Conservation (phyloP, 2,329 filamentous ascomycete species). For the Sclerotinia trifoliorum region DNA sequence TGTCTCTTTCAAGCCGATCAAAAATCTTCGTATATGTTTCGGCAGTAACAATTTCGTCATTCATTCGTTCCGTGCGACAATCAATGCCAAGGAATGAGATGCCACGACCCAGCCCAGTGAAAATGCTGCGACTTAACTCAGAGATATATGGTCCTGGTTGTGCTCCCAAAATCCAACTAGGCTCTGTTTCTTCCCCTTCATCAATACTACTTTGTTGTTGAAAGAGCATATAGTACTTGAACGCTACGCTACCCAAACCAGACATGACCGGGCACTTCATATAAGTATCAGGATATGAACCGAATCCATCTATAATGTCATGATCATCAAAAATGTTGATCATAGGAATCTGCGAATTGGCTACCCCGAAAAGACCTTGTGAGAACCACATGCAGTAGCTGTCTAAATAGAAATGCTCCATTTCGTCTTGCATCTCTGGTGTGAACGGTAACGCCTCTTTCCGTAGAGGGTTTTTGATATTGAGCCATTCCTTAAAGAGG, state of each 20-base stretch:
- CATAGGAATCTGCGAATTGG: constrained; percentile 94
- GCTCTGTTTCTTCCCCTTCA: constrained; percentile 80
- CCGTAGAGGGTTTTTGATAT: constrained; percentile 72
- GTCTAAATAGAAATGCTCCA: constrained; percentile 85
- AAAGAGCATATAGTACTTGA: constrained; percentile 99
- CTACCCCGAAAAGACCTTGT: constrained; percentile 89
- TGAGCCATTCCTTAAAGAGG: constrained; percentile 80
- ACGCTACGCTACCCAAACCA: constrained; percentile 85
- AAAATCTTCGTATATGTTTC: constrained; percentile 85
- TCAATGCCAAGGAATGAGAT: constrained; percentile 85
- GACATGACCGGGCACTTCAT: constrained; percentile 90
- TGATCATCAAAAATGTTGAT: constrained; percentile 98
- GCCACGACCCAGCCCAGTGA: constrained; percentile 76
- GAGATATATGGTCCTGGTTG: constrained; percentile 86
- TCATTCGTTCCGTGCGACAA: constrained; percentile 84
- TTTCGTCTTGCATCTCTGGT: constrained; percentile 77
- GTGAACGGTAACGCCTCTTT: constrained; percentile 81
- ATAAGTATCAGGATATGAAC: constrained; percentile 87
- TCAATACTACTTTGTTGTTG: constrained; percentile 86
- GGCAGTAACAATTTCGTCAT: constrained; percentile 75
- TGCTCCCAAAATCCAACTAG: constrained; percentile 84
- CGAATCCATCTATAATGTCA: constrained; percentile 87
- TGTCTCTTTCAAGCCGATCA: constrained; percentile 78
- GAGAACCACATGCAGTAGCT: constrained; percentile 95
- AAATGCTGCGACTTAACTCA: constrained; percentile 79